phyloP scores from a whole-genome alignment of 768 basidiomycete species.

The Gyrodon lividus region DNA sequence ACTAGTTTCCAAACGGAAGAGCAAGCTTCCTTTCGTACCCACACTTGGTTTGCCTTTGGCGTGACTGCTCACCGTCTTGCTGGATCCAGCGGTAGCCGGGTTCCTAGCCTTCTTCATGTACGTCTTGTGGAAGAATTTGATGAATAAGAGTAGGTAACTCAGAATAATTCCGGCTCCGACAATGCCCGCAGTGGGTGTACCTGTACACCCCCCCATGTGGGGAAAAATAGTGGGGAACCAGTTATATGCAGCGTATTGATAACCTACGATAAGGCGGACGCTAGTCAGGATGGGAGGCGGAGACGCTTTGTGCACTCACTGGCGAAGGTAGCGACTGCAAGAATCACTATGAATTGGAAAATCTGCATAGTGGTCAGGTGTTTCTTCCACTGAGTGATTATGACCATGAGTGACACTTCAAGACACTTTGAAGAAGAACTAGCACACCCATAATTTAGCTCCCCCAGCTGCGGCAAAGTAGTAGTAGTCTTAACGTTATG shows the following conservation, averaged over 20 bases:
- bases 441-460: constrained; percentile 18
- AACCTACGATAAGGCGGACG: neutral
- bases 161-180: constrained; percentile 10
- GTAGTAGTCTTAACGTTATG: constrained; percentile 75
- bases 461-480: constrained; percentile 91
- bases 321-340: constrained; percentile 6
- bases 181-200: constrained; percentile 15
- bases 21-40: constrained; percentile 1
- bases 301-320: constrained; percentile 5
- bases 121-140: constrained; percentile 22
- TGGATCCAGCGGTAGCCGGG: neutral
- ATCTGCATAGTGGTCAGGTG: constrained; percentile 26
- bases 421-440: neutral
- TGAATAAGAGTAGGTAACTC: constrained; percentile 21
- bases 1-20: constrained; percentile 14
- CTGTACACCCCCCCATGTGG: constrained; percentile 15
- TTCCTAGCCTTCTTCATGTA: constrained; percentile 7
- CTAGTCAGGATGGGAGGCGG: neutral
- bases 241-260: constrained; percentile 19
- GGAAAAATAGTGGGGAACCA: constrained; percentile 18
- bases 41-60: neutral
- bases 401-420: neutral
- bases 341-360: constrained; percentile 20
- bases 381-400: constrained; percentile 20
- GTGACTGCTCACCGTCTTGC: neutral